A percentile compares a stretch with the other conserved stretches of the same genome.
These are phyloP conservation scores for Ceratobasidium sp. DNA, from an alignment of 1,284 basidiomycete species.

Conservation along the genomic window DNA sequence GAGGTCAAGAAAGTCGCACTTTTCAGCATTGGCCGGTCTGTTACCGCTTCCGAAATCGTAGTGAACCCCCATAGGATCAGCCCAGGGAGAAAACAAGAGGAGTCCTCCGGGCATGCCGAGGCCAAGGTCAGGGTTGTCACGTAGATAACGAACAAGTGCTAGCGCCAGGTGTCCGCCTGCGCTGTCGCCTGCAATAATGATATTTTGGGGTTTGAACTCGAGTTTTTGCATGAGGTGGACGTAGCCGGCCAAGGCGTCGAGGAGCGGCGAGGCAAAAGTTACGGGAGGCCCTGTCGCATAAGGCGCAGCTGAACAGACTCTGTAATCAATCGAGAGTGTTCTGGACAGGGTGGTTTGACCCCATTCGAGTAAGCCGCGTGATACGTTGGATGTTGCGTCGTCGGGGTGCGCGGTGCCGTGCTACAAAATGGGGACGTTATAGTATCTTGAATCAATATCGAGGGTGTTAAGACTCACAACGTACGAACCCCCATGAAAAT, in stretches of 20 bases:
- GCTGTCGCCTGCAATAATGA: conserved; percentile 75
- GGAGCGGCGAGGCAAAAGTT: conserved; percentile 70
- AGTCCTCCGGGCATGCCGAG: conserved; percentile 65
- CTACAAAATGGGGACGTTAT: neutral
- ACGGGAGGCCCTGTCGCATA: conserved; percentile 55
- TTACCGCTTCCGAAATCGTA: conserved; percentile 52
- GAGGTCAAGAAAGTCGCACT: conserved; percentile 55
- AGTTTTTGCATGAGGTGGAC: conserved; percentile 65
- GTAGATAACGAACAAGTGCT: conserved; percentile 66
- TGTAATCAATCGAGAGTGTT: conserved; percentile 64
- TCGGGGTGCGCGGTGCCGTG: conserved; percentile 44
- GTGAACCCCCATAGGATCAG: conserved; percentile 60
- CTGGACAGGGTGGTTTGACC: conserved; percentile 48
- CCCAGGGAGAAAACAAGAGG: conserved; percentile 70
- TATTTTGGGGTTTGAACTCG: conserved; percentile 65
- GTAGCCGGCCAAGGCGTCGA: conserved; percentile 73
- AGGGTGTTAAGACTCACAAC: conserved; percentile 18
- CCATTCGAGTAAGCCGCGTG: conserved; percentile 13
- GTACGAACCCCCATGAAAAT: conserved; percentile 43
- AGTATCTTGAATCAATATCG: neutral
- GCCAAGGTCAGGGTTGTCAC: conserved; percentile 53
- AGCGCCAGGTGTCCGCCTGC: conserved; percentile 78
- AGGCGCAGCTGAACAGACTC: conserved; percentile 60
- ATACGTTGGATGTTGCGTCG: conserved; percentile 29
- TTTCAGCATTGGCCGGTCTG: neutral